Conservation (phyloP, 129 eudicot genomes). For the Flaveria sonorensis region DNA sequence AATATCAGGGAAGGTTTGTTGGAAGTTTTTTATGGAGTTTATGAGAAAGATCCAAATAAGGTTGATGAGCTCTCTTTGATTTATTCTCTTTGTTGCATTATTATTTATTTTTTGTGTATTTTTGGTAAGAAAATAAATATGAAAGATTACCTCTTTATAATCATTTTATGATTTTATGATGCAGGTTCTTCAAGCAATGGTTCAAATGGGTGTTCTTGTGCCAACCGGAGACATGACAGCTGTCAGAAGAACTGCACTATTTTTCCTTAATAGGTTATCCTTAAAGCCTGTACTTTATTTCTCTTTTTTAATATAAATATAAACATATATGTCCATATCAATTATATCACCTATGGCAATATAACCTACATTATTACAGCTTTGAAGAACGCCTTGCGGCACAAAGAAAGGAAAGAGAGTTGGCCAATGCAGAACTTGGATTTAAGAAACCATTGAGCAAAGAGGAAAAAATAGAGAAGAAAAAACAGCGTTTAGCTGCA, state of each 20-base stretch:
- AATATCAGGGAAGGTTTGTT: conserved; percentile 92
- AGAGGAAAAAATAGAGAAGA: conserved; percentile 82
- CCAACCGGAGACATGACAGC: conserved; percentile 99
- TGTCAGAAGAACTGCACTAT: conserved; percentile 90
- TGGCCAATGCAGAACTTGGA: conserved; percentile 75
- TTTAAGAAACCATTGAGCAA: conserved; percentile 79
- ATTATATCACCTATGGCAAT: conserved; percentile 2
- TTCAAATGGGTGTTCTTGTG: conserved; percentile 98
- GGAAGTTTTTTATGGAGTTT: conserved; percentile 93
- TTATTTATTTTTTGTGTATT: not conserved
- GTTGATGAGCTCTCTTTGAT: conserved; percentile 32
- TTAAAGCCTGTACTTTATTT: not conserved
- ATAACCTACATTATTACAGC: conserved; percentile 45
- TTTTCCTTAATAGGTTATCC: conserved; percentile 81
- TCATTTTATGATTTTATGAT: conserved; percentile 16
- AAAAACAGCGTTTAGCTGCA: conserved; percentile 93
- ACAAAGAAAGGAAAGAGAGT: conserved; percentile 82
- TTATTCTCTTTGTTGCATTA: not conserved
- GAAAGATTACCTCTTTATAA: not conserved
- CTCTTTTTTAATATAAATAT: conserved; percentile 10
- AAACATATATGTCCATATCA: not conserved
- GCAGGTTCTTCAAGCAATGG: conserved; percentile 91
- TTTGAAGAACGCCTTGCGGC: conserved; percentile 96
- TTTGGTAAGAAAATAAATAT: not conserved
- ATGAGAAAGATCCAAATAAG: conserved; percentile 97